Base-by-base conservation (phyloP, 2,329 filamentous ascomycete species). In the Diaporthe capsici region DNA sequence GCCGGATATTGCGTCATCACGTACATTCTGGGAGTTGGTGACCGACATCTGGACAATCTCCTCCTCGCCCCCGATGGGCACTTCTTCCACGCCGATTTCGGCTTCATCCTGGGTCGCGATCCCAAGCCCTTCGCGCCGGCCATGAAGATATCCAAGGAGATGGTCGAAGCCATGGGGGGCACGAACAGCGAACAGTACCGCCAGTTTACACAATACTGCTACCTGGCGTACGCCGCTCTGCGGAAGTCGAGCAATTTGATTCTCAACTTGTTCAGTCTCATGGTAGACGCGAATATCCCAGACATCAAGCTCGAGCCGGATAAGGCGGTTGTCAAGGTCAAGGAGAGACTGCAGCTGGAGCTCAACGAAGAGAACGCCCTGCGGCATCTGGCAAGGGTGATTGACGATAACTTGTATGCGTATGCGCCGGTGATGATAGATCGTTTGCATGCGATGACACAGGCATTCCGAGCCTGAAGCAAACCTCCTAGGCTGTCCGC, bases 1-100 rank as follows among this genome's bases (percentile, higher is more conserved):
- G 97, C 97, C 0, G 97, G 97, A 47, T 99, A 99, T 85, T 98
- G 97, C 83, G 97, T 99, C 20, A 98, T 99, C 79, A 99, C 97
- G 0, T 99, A 99, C 83, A 94, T 99, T 22, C 91, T 99, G 17
- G 97, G 97, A 44, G 97, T 99, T 3, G 97, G 97, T 28, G 97
- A 99, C 83, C 93, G 97, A 2, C 97, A 99, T 84, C 90, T 98
- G 3, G 97, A 99, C 83, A 99, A 99, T 81, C 91, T 99, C 1
- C 92, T 99, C 37, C 91, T 99, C 7, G 92, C 95, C 0, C 96
- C 97, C 0, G 94, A 96, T 79, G 97, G 92, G 0, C 95, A 97
- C 84, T 99, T 99, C 87, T 98, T 99, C 89, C 97, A 99, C 83
- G 96, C 96, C 42, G 97, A 99, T 84, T 99, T 99, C 81, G 97